Evolutionary conservation across 495 filamentous ascomycete species (phyloP), one percentile per base, ranked within the genome.

Genomic region (Aspergillus ostianus): DNA sequence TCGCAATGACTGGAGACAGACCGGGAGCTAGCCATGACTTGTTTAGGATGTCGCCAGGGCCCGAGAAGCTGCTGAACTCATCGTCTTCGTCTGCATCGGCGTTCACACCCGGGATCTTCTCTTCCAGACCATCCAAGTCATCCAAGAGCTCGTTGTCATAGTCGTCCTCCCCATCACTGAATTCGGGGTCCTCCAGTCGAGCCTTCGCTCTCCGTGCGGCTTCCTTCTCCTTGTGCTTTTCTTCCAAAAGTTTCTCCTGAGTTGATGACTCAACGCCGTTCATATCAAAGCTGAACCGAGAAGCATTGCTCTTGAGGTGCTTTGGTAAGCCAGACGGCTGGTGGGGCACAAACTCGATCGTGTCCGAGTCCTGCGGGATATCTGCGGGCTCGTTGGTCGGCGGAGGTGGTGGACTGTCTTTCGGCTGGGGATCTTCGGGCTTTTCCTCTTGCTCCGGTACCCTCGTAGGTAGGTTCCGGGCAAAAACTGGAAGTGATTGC

Each of bases 271-370:
- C 91, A n/a, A 88, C 85, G 12, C 84, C 83, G 20, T 73, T 78
- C 82, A 96, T 90, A 66, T 97, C 92, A 65, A 97, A 97, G 67
- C 91, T 95, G 64, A 97, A 96, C 10, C 92, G 80, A 3, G 91
- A 95, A 0, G 92, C 89, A 55, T 88, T 93, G 70, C 90, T 93
- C 63, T 89, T 92, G 70, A 92, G 86, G 70, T 93, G 91, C 63
- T 80, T 88, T 0, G 90, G 89, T 44, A 82, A 52, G 6, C 68
- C 79, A 30, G 74, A 70, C 36, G 67, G 67, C n/a, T 71, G 70
- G 18, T 73, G 74, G 0, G 74, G 67, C 68, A 75, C 63, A 70
- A 79, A 59, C 59, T 76, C 69, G 62, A 75, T 68, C 0, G 64
- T 70, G 62, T 77, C 76, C 53, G 62, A 60, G 20, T 76, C 78